A percentile compares a stretch with the other conserved stretches of the same genome.
Evolutionary conservation across 768 basidiomycete species (phyloP).

Genomic region (Boletus eberwhitei): DNA sequence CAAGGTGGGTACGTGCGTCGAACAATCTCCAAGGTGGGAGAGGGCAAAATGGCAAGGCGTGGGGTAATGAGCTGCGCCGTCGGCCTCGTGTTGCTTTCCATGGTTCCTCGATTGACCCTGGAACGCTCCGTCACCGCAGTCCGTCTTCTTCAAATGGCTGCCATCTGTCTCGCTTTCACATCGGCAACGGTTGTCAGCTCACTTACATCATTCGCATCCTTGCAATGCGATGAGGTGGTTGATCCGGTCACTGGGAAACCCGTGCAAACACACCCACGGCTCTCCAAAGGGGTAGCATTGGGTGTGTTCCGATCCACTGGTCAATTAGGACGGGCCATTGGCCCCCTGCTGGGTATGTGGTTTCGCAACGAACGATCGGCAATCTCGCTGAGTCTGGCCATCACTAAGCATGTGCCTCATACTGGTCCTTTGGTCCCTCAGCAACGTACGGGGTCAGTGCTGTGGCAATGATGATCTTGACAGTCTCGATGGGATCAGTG

Average conservation of each 20-base stretch:
- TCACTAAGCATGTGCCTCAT: conserved; percentile 70
- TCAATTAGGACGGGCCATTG: conserved; percentile 90
- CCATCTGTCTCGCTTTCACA: conserved; percentile 87
- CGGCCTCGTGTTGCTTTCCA: conserved; percentile 67
- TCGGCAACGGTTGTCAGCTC: conserved; percentile 94
- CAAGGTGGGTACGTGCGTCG: conserved; percentile 96
- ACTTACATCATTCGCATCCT: conserved; percentile 84
- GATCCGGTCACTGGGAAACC: conserved; percentile 58
- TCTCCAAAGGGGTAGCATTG: conserved; percentile 81
- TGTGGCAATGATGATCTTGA: conserved; percentile 60
- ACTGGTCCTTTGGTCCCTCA: conserved; percentile 86
- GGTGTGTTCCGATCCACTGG: conserved; percentile 90
- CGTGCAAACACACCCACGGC: conserved; percentile 53
- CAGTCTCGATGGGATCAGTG: conserved; percentile 53
- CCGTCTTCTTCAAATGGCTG: conserved; percentile 61
- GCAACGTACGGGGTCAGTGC: conserved; percentile 68
- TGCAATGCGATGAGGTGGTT: conserved; percentile 80
- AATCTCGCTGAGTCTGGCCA: conserved; percentile 10
- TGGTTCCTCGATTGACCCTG: conserved; percentile 57
- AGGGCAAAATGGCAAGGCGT: conserved; percentile 77
- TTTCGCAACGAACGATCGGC: neutral
- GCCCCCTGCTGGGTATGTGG: conserved; percentile 78
- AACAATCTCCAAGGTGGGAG: conserved; percentile 67
- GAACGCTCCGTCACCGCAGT: conserved; percentile 43
- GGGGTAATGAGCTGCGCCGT: conserved; percentile 73